Conservation (phyloP, 306 rosid species). For the Casuarina equisetifolia region DNA sequence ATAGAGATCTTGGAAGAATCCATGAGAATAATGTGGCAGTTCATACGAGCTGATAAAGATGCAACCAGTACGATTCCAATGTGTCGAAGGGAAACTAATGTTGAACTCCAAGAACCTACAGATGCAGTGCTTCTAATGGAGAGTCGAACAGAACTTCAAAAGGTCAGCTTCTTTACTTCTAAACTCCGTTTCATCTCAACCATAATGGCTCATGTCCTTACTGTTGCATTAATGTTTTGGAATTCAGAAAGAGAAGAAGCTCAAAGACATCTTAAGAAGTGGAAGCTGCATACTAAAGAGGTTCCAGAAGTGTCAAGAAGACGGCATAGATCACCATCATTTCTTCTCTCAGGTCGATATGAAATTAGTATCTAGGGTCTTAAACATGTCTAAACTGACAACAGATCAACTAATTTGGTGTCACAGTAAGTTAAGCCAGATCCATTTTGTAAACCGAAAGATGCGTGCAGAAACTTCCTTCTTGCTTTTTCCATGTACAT, state of each 20-base stretch:
- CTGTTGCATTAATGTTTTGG: background rate
- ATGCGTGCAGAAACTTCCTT: conserved; percentile 73
- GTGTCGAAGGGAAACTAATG: conserved; percentile 30
- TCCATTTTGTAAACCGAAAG: conserved; percentile 55
- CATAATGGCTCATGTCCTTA: background rate
- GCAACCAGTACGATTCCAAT: conserved; percentile 34
- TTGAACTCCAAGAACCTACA: conserved; percentile 62
- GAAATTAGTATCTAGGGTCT: conserved; percentile 80
- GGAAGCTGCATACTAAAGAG: conserved; percentile 79
- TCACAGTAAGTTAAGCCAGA: conserved; percentile 62
- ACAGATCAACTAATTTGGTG: conserved; percentile 92
- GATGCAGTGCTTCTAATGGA: conserved; percentile 55
- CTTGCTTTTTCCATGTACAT: conserved; percentile 67
- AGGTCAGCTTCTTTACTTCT: conserved; percentile 37
- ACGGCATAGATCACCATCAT: conserved; percentile 53
- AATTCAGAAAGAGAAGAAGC: conserved; percentile 73
- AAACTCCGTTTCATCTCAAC: background rate
- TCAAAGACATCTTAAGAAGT: conserved; percentile 56
- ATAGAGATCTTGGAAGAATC: conserved; percentile 73
- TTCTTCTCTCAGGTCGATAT: conserved; percentile 89
- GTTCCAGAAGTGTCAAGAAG: conserved; percentile 52
- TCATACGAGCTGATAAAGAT: conserved; percentile 66
- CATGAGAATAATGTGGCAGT: conserved; percentile 75
- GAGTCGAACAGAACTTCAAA: conserved; percentile 60
- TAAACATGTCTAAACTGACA: conserved; percentile 79